Evolutionary conservation across 345 rosid species (phyloP).

Genomic region (Hevea brasiliensis): DNA sequence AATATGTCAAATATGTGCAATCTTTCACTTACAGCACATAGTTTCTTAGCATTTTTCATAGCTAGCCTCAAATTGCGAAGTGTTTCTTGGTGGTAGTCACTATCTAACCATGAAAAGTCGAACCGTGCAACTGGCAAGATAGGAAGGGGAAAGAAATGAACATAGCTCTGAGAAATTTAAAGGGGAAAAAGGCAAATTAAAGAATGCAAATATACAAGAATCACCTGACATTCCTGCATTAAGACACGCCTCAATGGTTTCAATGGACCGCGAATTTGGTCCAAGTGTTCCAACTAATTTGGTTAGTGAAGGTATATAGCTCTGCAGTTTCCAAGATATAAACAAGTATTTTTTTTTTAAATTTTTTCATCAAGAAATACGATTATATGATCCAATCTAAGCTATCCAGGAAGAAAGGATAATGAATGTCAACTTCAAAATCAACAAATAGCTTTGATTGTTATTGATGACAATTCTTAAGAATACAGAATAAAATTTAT

Average conservation of each 20-base stretch:
- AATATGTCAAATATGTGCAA: neutral
- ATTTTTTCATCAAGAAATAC: too few relatives aligned
- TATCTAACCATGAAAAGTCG: conserved; percentile 41
- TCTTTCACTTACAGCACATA: conserved; percentile 34
- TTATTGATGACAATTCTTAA: too few relatives aligned
- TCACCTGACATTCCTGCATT: conserved; percentile 43
- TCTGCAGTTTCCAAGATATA: conserved; percentile 14
- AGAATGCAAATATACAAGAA: neutral
- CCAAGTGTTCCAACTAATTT: conserved; percentile 44
- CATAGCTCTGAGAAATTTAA: neutral
- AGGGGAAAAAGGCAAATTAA: neutral
- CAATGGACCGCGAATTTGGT: conserved; percentile 36
- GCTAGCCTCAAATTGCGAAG: conserved; percentile 39
- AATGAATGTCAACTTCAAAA: too few relatives aligned
- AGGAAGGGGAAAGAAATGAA: neutral
- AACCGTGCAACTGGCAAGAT: conserved; percentile 33
- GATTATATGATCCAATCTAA: too few relatives aligned
- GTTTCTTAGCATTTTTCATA: conserved; percentile 35
- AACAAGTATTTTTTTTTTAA: neutral
- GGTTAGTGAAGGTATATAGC: conserved; percentile 33
- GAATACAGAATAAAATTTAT: too few relatives aligned
- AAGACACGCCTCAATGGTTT: conserved; percentile 35
- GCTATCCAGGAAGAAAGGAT: too few relatives aligned
- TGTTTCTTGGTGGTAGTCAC: conserved; percentile 44
- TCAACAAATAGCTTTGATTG: too few relatives aligned